Evolutionary conservation across 2,329 filamentous ascomycete genomes (phyloP).

Genomic region (Trichophyton verrucosum): DNA sequence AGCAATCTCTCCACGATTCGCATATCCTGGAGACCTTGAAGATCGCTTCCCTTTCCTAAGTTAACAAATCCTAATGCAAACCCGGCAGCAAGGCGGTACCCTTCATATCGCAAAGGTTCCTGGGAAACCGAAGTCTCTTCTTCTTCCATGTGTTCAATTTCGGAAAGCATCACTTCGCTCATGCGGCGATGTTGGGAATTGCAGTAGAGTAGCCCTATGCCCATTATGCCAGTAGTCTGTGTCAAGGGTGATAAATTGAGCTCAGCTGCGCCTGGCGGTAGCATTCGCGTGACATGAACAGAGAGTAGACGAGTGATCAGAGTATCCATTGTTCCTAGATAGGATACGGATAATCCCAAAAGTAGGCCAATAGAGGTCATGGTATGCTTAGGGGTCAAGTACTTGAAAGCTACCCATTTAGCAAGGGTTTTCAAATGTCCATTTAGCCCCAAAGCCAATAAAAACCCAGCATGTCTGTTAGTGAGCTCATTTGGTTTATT

Average conservation of each 20-base stretch:
- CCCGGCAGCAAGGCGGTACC: constrained; percentile 88
- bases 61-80: constrained; percentile 93
- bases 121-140: constrained; percentile 57
- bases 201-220: constrained; percentile 86
- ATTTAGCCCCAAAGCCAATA: constrained; percentile 82
- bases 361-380: constrained; percentile 98
- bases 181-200: constrained; percentile 93
- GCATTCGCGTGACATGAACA: constrained; percentile 88
- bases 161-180: constrained; percentile 98
- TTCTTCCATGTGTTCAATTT: constrained; percentile 78
- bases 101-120: constrained; percentile 77
- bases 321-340: constrained; percentile 94
- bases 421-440: constrained; percentile 88
- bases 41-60: constrained; percentile 74
- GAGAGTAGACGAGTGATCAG: constrained; percentile 85
- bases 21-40: constrained; percentile 88
- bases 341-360: constrained; percentile 81
- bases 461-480: constrained; percentile 89
- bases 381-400: constrained; percentile 95
- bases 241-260: constrained; percentile 85
- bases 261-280: constrained; percentile 83
- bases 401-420: constrained; percentile 98
- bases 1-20: constrained; percentile 78
- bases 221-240: constrained; percentile 94
- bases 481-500: constrained; percentile 90